A percentile compares a stretch with the other conserved stretches of the same genome.
Evolutionary conservation across 495 filamentous ascomycete genomes (phyloP).

Genomic region (Penicillium salamii): DNA sequence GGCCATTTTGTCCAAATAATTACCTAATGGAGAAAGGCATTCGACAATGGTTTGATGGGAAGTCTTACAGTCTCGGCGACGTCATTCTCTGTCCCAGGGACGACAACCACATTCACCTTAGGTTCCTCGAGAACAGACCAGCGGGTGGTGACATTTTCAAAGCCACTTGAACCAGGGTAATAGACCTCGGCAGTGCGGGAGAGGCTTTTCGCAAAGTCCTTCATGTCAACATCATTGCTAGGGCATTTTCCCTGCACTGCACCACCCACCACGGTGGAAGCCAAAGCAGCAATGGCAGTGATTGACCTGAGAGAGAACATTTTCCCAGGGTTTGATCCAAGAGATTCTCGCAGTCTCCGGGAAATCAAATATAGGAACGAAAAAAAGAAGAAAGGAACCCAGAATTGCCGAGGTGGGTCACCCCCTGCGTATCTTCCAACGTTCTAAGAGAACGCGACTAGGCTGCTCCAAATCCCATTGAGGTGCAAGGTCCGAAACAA

Average conservation of each 20-base stretch:
- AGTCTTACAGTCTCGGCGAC: conserved; percentile 44
- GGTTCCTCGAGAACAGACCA: conserved; percentile 43
- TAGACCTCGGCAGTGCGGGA: conserved; percentile 44
- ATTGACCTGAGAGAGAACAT: background rate
- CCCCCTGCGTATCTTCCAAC: background rate
- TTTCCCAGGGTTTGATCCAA: background rate
- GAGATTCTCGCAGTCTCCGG: background rate
- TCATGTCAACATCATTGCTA: conserved; percentile 6
- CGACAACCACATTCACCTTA: conserved; percentile 43
- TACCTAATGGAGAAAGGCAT: background rate
- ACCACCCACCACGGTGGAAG: conserved; percentile 5
- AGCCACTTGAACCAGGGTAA: conserved; percentile 39
- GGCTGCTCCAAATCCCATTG: background rate
- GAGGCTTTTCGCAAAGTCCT: conserved; percentile 27
- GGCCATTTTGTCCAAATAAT: background rate
- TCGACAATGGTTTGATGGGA: background rate
- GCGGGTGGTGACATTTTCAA: conserved; percentile 37
- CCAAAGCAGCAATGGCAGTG: conserved; percentile 17
- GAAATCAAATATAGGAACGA: background rate
- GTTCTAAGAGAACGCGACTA: background rate
- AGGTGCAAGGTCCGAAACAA: background rate
- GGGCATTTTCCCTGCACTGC: conserved; percentile 1
- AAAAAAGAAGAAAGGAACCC: background rate
- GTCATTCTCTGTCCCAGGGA: conserved; percentile 49
- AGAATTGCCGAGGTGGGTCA: background rate